Evolutionary conservation across 2,329 filamentous ascomycete species (phyloP), one percentile per base, ranked within the genome.

Genomic region (Cordyceps cicadae): DNA sequence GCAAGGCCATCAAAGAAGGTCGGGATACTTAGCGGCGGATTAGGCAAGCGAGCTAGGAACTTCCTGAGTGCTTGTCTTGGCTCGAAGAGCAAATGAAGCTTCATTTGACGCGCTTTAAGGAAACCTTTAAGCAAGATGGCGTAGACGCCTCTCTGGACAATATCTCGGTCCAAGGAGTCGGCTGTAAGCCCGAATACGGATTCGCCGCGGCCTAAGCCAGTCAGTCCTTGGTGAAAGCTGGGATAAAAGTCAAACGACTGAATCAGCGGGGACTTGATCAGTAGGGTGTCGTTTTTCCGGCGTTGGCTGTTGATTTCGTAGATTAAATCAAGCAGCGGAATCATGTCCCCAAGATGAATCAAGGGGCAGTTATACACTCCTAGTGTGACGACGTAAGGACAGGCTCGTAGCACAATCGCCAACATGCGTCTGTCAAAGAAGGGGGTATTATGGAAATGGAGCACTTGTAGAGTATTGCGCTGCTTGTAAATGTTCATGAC

Each of bases 281-380:
- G 26, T 0, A 68, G 60, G 3, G 62, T 39, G 2, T 55, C 14
- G 3, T 56, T 24, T 5, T 12, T 24, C 15, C 56, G 58, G 0
- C 73, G 68, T 3, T 64, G 48, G 14, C 41, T 7, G 49, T 76
- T 76, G 49, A 76, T 63, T 49, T 75, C 72, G 37, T 70, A 58
- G 21, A 76, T 72, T 2, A 75, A 61, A 55, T 76, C 72, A 1
- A 76, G 63, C 0, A 76, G 58, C 12, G 64, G 66, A 1, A 73
- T 55, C 0, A 73, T 59, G 24, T 76, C 74, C 11, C 71, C 74
- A n/a, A 74, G 66, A 32, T 75, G 70, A 5, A 76, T 63, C 1
- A 75, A 61, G 0, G 72, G 72, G 29, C 74, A 76, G 54, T 72
- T 67, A 58, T 75, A 76, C 2, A 76, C 64, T 2, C 74, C 73